Evolutionary conservation across 202 grass and related monocot genomes (phyloP), one percentile per base, ranked within the genome.

Genomic region (Musa balbisiana): DNA sequence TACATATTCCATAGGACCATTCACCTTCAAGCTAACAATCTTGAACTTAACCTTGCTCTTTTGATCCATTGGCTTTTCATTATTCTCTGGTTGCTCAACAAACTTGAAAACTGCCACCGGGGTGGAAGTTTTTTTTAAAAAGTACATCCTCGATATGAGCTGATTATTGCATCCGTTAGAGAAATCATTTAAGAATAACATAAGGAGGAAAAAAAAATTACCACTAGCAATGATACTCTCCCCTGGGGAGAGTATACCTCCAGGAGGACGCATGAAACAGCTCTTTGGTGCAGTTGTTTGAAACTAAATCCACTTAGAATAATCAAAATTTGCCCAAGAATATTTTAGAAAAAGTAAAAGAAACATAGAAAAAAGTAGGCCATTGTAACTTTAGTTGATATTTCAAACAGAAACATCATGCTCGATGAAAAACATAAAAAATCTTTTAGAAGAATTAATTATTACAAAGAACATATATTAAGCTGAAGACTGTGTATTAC

Each of bases 261-360:
- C 94, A 0, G 94, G 94, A 65, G 94, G 91, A 81, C 94, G 87
- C 94, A 98, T 98, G 83, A 94, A 98, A 88, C 95, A 98, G 75
- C 95, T 94, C 80, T 98, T 98, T 11, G 95, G 95, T 55, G 91
- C 95, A 55, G 95, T 98, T 69, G 94, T 98, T 98, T 98, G 91
- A 68, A 99, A 99, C 95, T 99, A 73, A 23, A 66, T 66, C 68
- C 19, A 33, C 2, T 22, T 13, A 80, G 9, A 82, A 74, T 8
- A 69, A 43, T 49, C 8, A 19, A 19, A 69, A 69, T 14, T 58
- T 58, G 16, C 14, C 14, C 55, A 58, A 58, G 55, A 17, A 58
- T 14, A 58, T 43, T 43, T 43, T 43, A 43, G 33, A 76, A 17
- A 24, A 54, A 15, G 54, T 17, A 52, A 23, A 24, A 49, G 29